These are phyloP conservation scores for Phalaenopsis equestris DNA, from an alignment of 106 monocot species.

Conservation along the genomic window DNA sequence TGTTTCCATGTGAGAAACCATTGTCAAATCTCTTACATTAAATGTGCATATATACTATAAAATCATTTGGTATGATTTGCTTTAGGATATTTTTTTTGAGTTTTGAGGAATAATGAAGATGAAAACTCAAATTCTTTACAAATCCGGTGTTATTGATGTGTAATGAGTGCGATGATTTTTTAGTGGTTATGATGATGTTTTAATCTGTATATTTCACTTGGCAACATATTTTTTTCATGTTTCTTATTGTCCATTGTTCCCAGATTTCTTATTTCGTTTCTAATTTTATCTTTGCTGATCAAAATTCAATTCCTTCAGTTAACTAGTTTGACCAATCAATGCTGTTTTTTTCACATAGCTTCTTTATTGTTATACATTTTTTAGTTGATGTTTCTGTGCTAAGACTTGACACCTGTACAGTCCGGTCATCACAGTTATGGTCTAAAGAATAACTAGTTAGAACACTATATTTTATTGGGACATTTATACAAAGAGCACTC, in stretches of 20 bases:
- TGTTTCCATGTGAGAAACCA: too few relatives aligned
- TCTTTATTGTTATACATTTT: background rate
- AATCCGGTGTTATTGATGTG: background rate
- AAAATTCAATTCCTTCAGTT: background rate
- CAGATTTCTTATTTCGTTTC: background rate
- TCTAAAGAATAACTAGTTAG: background rate
- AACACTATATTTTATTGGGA: too few relatives aligned
- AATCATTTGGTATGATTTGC: background rate
- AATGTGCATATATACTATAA: background rate
- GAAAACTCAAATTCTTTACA: background rate
- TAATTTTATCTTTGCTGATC: background rate
- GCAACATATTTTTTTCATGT: background rate
- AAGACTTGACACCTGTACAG: background rate
- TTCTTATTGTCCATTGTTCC: background rate
- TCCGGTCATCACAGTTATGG: background rate
- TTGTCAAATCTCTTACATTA: background rate
- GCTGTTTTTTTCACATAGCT: background rate
- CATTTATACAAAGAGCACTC: too few relatives aligned
- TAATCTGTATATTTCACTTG: background rate
- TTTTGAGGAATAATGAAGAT: background rate
- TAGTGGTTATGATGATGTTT: background rate
- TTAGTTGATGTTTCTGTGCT: background rate
- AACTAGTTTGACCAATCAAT: background rate
- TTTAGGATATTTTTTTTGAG: background rate
- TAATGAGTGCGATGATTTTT: background rate